These are phyloP conservation scores for Wickerhamomyces bovis DNA, from an alignment of 805 yeast species.

Conservation along the genomic window DNA sequence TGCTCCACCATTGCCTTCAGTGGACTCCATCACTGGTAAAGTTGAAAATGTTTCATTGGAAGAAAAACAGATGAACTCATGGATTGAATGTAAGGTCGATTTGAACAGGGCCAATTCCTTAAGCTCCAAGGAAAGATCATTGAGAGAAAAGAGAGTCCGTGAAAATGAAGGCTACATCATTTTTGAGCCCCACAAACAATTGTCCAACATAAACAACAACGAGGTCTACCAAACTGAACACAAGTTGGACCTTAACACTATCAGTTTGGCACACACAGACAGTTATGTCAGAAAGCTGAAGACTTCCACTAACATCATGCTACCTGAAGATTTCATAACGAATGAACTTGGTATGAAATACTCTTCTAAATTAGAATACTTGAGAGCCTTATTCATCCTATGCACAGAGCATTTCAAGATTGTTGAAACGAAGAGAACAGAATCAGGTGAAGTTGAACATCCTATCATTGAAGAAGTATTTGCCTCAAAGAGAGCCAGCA, in stretches of 20 bases:
- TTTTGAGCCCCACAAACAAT: slow-evolving; percentile 52
- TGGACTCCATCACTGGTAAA: slow-evolving; percentile 16
- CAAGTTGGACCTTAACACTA: slow-evolving; percentile 25
- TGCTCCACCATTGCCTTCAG: slow-evolving; percentile 23
- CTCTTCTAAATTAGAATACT: slow-evolving; percentile 46
- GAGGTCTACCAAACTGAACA: slow-evolving; percentile 32
- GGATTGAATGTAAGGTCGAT: slow-evolving; percentile 54
- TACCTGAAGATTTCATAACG: slow-evolving; percentile 49
- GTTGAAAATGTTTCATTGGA: slow-evolving; percentile 26
- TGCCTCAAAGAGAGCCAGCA: slow-evolving; percentile 46
- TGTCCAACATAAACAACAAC: slow-evolving; percentile 40
- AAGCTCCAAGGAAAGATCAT: slow-evolving; percentile 59
- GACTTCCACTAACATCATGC: slow-evolving; percentile 33
- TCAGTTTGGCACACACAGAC: slow-evolving; percentile 38
- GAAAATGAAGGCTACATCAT: slow-evolving; percentile 55
- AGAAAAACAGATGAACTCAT: slow-evolving; percentile 33
- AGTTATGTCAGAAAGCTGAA: slow-evolving; percentile 30
- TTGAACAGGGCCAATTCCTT: slow-evolving; percentile 69
- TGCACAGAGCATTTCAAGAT: slow-evolving; percentile 55
- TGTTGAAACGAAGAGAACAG: slow-evolving; percentile 20
- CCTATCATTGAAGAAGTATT: slow-evolving; percentile 36
- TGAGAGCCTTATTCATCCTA: slow-evolving; percentile 60
- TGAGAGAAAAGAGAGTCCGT: slow-evolving; percentile 59
- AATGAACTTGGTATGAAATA: slow-evolving; percentile 49
- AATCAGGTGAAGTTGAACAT: slow-evolving; percentile 15